Base-by-base conservation (phyloP, 305 asterid genomes). In the Salvia sclarea region DNA sequence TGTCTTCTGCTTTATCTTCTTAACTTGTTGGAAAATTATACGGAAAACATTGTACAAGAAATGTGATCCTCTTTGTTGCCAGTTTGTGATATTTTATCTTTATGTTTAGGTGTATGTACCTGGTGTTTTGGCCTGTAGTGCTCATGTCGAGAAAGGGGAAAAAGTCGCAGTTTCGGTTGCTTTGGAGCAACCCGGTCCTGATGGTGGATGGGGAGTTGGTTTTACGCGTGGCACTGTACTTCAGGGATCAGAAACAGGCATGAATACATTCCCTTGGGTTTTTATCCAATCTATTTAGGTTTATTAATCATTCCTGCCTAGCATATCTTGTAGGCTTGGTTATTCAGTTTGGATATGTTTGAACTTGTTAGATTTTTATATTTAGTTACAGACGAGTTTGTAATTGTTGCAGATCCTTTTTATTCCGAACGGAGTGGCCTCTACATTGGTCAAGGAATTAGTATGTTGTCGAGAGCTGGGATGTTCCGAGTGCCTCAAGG, bases 71-170 rank as follows among this genome's bases (percentile, higher is more conserved):
- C 5, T 69, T 62, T 41, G 14, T 72, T 50, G 53, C 12, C 41
- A 58, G 41, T 65, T 72, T 61, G 33, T 57, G 71, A 30, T 66
- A 54, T 57, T 68, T 57, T 70, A 64, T 65, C 44, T 70, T 53
- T 70, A 64, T 65, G 49, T 70, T 53, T 72, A 86, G 92, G 92
- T 91, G 68, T 94, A 84, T 82, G 96, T 94, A 30, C 98, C 98
- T 78, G 98, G 98, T 84, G 98, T 91, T 71, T 80, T 94, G 81
- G 98, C 97, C 69, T 94, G 98, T 88, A 94, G 96, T 81, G 90
- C 91, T 76, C 98, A 94, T 73, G 92, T 94, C 48, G 97, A 91
- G 87, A 82, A 86, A 82, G 97, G 95, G 47, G 98, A 94, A 55
- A 38, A 69, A 20, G 95, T 94, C 71, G 96, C 98, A 68, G 96